Base-by-base conservation (phyloP, 768 basidiomycete genomes). In the Dentipellis fragilis region DNA sequence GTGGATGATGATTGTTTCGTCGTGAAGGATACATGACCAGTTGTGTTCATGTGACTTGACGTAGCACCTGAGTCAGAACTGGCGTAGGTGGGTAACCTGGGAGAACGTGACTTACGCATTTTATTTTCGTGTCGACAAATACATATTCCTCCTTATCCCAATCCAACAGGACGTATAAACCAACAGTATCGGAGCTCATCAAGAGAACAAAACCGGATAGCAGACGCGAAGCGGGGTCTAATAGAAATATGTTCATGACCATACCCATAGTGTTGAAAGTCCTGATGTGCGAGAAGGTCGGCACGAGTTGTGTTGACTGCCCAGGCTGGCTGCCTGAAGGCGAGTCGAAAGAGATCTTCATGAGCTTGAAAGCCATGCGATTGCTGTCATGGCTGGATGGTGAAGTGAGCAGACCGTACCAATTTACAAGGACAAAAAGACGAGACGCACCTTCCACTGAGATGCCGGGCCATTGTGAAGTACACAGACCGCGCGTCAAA, bases 181-280 rank as follows among this genome's bases (percentile, higher is more conserved):
- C 85, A 54, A 79, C 77, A 16, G 76, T 77, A 57, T 79, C 80
- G 8, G 75, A 68, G 17, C 69, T 71, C 16, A 80, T 71, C 4
- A 83, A 73, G 80, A 81, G 87, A n/a, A 87, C 78, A 58, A 87
- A 87, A 4, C 83, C 85, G 10, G 81, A 81, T 45, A 87, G 64
- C 17, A 87, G 68, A 42, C 81, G 71, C 47, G 75, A 73, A 4
- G 77, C 72, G 0, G 85, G 84, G 61, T 87, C 85, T 29, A 88
- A 75, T 21, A 88, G 72, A 63, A 87, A 88, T 22, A 88, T 80
- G 60, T 87, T 87, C 84, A 87, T 86, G 11, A 87, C 85, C 11
- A 83, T 78, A 3, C 85, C 85, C 0, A 75, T 73, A 0, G 81
- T 85, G 59, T 76, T 76, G 62, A 87, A 87, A 10, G 76, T 73